These are phyloP conservation scores for Coemansia sp. DNA, from an alignment of 192 early-diverging fungal species.

Conservation along the genomic window DNA sequence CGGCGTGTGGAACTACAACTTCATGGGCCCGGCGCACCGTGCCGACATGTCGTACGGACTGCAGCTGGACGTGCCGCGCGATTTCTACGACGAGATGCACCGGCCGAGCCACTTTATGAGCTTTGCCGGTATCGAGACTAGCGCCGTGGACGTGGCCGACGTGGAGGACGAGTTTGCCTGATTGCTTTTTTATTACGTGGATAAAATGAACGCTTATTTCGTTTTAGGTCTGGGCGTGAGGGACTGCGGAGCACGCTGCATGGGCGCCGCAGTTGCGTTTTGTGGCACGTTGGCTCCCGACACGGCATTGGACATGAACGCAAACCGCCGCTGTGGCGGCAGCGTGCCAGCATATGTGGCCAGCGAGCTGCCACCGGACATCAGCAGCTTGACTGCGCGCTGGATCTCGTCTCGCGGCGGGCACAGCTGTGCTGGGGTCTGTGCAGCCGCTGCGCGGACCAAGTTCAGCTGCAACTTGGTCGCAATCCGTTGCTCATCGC, in stretches of 20 bases:
- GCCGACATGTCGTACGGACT: conserved; percentile 90
- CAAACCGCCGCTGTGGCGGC: conserved; percentile 41
- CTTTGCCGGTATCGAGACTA: conserved; percentile 66
- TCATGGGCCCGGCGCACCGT: conserved; percentile 92
- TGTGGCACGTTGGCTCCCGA: conserved; percentile 16
- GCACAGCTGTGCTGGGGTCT: conserved; percentile 16
- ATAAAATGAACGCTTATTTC: too few species aligned
- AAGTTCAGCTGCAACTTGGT: conserved; percentile 23
- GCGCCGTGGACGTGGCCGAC: conserved; percentile 33
- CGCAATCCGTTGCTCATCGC: conserved; percentile 27
- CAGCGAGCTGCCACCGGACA: conserved; percentile 5
- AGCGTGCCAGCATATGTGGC: conserved; percentile 32
- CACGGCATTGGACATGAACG: conserved; percentile 36
- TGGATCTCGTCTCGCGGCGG: conserved; percentile 32
- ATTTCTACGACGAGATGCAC: conserved; percentile 96
- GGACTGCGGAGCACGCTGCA: conserved; percentile 23
- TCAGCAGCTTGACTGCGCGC: conserved; percentile 18
- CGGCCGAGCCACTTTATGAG: conserved; percentile 94
- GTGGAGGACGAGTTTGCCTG: conserved; percentile 51
- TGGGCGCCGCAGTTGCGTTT: conserved; percentile 31
- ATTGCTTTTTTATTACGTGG: conserved; percentile 1
- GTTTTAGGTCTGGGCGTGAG: too few species aligned
- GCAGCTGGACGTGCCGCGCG: conserved; percentile 87
- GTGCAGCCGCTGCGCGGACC: conserved; percentile 16
- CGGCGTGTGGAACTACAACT: conserved; percentile 98